These are phyloP conservation scores for Paraphaeosphaeria minitans DNA, from an alignment of 2,329 filamentous ascomycete species.

Conservation along the genomic window DNA sequence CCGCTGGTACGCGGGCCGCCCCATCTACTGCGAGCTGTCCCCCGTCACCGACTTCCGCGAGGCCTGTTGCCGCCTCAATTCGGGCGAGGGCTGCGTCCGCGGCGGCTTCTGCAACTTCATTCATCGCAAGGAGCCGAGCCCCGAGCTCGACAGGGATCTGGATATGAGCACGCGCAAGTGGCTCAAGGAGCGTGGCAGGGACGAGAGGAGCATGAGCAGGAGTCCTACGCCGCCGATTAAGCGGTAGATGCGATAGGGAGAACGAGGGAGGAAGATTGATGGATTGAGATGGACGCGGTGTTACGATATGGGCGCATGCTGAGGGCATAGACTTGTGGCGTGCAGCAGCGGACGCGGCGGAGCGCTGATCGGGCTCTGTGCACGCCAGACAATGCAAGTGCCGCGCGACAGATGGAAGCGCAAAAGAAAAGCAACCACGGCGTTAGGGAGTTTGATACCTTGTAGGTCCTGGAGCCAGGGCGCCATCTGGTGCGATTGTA, in stretches of 20 bases:
- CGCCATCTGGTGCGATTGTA: slow-evolving; percentile 21
- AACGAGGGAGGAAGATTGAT: slow-evolving; percentile 33
- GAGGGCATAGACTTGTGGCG: no score
- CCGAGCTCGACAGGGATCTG: slow-evolving; percentile 87
- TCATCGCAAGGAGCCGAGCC: slow-evolving; percentile 90
- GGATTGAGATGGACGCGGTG: background rate
- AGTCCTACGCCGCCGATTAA: slow-evolving; percentile 87
- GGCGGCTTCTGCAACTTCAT: slow-evolving; percentile 99
- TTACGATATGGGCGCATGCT: background rate
- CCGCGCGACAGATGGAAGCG: background rate
- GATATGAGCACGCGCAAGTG: slow-evolving; percentile 94
- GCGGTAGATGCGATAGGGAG: slow-evolving; percentile 28
- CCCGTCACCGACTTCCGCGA: slow-evolving; percentile 98
- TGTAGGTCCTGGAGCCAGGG: slow-evolving; percentile 12
- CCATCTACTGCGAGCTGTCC: slow-evolving; percentile 96
- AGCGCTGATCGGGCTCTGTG: background rate
- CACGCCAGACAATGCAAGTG: no score
- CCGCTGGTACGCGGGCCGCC: slow-evolving; percentile 94
- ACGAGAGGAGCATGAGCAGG: slow-evolving; percentile 78
- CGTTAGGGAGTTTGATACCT: slow-evolving; percentile 28
- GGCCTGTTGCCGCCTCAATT: slow-evolving; percentile 93
- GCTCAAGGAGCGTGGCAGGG: slow-evolving; percentile 81
- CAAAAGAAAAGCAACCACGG: slow-evolving; percentile 7
- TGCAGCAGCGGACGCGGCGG: background rate
- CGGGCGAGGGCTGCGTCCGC: slow-evolving; percentile 90